Conservation (phyloP, 768 basidiomycete genomes). For the Trichaptum fuscoviolaceum region DNA sequence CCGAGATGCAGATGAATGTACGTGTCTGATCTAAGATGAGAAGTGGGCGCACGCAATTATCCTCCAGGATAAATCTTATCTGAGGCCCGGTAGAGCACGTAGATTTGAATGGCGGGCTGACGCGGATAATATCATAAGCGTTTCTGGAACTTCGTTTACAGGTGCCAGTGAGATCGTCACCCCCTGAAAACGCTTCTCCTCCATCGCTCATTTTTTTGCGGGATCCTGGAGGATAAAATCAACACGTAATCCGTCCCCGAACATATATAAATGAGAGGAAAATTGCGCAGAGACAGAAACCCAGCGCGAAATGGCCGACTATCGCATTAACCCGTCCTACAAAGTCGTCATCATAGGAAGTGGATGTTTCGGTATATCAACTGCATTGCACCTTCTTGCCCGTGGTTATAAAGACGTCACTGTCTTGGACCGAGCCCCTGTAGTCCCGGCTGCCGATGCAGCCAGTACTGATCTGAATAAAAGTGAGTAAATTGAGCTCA, state of each 20-base stretch:
- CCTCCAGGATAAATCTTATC: neutral
- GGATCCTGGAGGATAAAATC: neutral
- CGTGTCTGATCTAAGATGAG: constrained; percentile 1
- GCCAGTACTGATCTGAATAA: constrained; percentile 57
- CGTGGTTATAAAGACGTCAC: constrained; percentile 67
- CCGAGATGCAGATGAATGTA: neutral
- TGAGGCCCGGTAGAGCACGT: neutral
- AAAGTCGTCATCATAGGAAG: constrained; percentile 68
- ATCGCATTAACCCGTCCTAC: neutral
- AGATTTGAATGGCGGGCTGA: neutral
- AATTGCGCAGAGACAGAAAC: neutral
- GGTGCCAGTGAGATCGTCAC: neutral
- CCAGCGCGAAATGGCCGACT: neutral
- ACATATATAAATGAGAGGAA: neutral
- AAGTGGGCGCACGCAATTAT: neutral
- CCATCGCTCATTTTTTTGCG: neutral
- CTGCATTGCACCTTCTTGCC: constrained; percentile 71
- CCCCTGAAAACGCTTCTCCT: constrained; percentile 1
- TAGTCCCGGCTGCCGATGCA: constrained; percentile 77
- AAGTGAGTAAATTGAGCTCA: constrained; percentile 15
- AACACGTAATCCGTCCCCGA: neutral
- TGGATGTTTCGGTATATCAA: constrained; percentile 83
- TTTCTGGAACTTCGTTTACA: neutral
- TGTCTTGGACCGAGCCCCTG: constrained; percentile 64
- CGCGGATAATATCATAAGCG: neutral